phyloP scores from a whole-genome alignment of 1,284 basidiomycete species.

The Cerrena zonata region DNA sequence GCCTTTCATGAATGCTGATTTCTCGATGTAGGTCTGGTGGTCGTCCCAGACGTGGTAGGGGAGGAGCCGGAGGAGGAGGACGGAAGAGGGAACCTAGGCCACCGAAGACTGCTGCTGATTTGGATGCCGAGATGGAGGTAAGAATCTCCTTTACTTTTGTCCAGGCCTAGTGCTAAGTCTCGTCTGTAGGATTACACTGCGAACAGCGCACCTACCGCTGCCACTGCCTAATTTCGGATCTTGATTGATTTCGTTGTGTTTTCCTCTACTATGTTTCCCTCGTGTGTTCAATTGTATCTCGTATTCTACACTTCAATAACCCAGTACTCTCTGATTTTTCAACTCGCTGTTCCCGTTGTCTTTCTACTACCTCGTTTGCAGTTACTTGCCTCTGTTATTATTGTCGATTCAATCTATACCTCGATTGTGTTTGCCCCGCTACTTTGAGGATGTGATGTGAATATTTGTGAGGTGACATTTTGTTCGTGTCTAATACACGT shows the following conservation, averaged over 20 bases:
- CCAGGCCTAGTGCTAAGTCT: background rate
- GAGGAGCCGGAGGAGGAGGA: constrained; percentile 48
- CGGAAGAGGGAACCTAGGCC: constrained; percentile 61
- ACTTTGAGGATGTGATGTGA: no score
- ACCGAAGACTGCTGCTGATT: constrained; percentile 64
- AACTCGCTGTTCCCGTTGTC: background rate
- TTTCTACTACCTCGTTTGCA: background rate
- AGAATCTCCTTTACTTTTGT: constrained; percentile 4
- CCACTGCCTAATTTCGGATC: constrained; percentile 5
- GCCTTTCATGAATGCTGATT: constrained; percentile 16
- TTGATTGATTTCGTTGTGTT: background rate
- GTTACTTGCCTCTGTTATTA: background rate
- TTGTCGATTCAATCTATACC: no score
- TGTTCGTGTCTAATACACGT: no score
- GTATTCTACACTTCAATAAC: no score
- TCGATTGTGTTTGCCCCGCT: no score
- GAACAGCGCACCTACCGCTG: constrained; percentile 32
- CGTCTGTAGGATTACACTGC: constrained; percentile 60
- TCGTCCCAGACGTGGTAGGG: constrained; percentile 41
- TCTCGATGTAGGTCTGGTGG: constrained; percentile 27
- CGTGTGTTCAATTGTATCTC: background rate
- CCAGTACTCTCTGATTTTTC: background rate
- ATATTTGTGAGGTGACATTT: no score
- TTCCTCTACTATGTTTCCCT: background rate
- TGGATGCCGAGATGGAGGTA: constrained; percentile 84